Evolutionary conservation across 148 eudicot species (phyloP), one percentile per base, ranked within the genome.

Genomic region (Amaranthus hypochondriacus): DNA sequence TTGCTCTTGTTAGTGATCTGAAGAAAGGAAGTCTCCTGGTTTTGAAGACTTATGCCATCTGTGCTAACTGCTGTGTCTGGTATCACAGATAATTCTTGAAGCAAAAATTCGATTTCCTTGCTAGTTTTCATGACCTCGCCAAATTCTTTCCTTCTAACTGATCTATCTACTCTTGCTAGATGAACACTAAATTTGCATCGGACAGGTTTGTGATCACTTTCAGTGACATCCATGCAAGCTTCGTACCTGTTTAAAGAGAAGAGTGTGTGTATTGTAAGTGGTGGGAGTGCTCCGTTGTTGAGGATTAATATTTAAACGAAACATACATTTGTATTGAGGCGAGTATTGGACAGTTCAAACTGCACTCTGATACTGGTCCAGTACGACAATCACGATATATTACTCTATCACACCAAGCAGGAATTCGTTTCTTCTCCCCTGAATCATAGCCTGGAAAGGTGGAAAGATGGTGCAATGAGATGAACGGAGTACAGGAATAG

Each of bases 331-430:
- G 75, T 66, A 92, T 83, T 63, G 89, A 84, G 79, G 87, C 68
- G 67, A 89, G 83, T 15, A 90, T 82, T 11, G 99, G 99, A 66
- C 96, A 92, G 85, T 89, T 92, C 81, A 95, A 84, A 79, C 83
- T 86, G 79, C 92, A 88, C 44, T 90, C 87, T 7, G 91, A 79
- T 3, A 87, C 76, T 8, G 87, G 84, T 68, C 85, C 68, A 43
- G 81, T 67, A 28, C 96, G 83, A 71, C 84, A 90, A 84, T 95
- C 99, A 56, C 99, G 87, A 59, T 86, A 95, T 68, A 95, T 81
- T 75, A 95, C 84, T 77, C 99, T 84, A 67, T 95, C 99, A 84
- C 99, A 95, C 99, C 99, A 95, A 18, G 99, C 97, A 46, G 99
- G 99, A 75, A 95, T 95, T 21, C 97, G 92, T 79, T 92, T 95